phyloP scores from a whole-genome alignment of 352 stramenopile genomes.

The Pythium biforme region DNA sequence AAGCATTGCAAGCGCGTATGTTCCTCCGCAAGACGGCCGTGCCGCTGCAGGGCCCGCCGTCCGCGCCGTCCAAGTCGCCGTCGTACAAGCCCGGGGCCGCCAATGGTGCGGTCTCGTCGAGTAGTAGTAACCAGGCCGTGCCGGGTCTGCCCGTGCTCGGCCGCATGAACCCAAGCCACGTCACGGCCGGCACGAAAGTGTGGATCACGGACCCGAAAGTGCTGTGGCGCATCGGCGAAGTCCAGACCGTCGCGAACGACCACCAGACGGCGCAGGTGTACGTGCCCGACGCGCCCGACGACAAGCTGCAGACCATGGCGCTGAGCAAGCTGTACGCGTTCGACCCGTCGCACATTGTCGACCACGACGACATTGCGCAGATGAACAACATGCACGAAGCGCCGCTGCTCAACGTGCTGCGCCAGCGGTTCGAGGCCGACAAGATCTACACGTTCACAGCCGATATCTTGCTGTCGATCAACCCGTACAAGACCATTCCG shows the following conservation, averaged over 20 bases:
- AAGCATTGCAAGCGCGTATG: conserved; percentile 5
- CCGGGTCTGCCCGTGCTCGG: conserved; percentile 34
- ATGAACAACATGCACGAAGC: conserved; percentile 92
- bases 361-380: conserved; percentile 81
- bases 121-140: conserved; percentile 1
- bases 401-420: conserved; percentile 74
- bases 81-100: conserved; percentile 14
- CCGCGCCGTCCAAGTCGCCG: conserved; percentile 23
- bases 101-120: conserved; percentile 8
- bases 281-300: conserved; percentile 54
- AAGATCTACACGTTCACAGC: conserved; percentile 88
- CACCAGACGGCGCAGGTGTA: conserved; percentile 56
- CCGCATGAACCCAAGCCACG: conserved; percentile 46
- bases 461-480: conserved; percentile 82
- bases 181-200: conserved; percentile 59
- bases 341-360: conserved; percentile 80
- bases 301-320: conserved; percentile 53
- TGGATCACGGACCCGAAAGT: conserved; percentile 76
- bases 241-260: conserved; percentile 48
- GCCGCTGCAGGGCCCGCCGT: conserved; percentile 11
- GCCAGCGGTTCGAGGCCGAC: conserved; percentile 75
- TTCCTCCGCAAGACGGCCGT: conserved; percentile 26
- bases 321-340: conserved; percentile 70
- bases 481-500: conserved; percentile 87
- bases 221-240: conserved; percentile 78